A percentile compares a stretch with the other conserved stretches of the same genome.
Evolutionary conservation across 257 asterid species (phyloP).

Genomic region (Echites panduratus): DNA sequence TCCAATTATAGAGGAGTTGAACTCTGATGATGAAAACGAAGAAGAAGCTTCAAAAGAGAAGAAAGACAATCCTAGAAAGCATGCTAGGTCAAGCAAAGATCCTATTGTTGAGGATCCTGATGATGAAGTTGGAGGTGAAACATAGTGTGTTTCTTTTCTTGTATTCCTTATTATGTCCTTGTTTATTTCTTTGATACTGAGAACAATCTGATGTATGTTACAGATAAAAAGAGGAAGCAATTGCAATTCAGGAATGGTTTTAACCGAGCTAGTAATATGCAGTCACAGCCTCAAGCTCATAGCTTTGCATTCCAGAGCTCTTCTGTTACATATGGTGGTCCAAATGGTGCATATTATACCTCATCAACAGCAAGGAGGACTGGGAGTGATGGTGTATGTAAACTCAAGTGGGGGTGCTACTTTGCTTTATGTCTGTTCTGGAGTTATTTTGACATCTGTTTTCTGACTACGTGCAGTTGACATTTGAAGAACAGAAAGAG

Average conservation of each 20-base stretch:
- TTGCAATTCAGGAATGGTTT: conserved; percentile 19
- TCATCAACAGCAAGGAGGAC: conserved; percentile 67
- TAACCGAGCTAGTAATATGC: conserved; percentile 27
- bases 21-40: conserved; percentile 70
- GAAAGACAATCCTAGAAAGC: conserved; percentile 61
- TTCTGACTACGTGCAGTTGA: conserved; percentile 38
- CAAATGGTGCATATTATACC: conserved; percentile 70
- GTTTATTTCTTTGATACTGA: background rate
- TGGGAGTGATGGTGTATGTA: conserved; percentile 86
- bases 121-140: conserved; percentile 59
- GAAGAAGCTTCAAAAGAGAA: conserved; percentile 32
- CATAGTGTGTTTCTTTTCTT: conserved; percentile 1
- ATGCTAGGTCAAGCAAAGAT: conserved; percentile 60
- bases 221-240: conserved; percentile 58
- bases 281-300: conserved; percentile 47
- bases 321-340: conserved; percentile 73
- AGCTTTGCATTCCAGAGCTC: conserved; percentile 78
- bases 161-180: background rate
- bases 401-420: background rate
- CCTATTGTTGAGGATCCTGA: conserved; percentile 71
- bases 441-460: conserved; percentile 15
- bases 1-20: conserved; percentile 82
- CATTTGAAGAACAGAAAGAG: conserved; percentile 79
- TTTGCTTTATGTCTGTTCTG: conserved; percentile 7
- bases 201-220: background rate